Evolutionary conservation across 257 asterid species (phyloP), one percentile per base, ranked within the genome.

Genomic region (Henckelia pumila): DNA sequence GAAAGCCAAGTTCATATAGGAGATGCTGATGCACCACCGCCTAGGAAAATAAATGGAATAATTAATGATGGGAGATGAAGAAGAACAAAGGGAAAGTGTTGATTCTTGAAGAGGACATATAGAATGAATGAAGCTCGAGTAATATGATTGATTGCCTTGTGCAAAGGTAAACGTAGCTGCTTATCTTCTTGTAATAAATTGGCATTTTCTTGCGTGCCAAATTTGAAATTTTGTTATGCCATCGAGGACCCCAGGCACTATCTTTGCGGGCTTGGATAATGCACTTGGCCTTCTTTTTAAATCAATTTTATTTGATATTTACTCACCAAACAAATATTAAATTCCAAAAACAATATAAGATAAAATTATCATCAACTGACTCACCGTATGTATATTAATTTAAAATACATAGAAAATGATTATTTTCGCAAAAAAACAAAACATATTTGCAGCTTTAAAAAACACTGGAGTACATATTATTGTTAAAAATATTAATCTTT

Each of bases 1-100:
- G 4, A 44, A 44, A 14, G 55, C 55, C 17, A 47, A 47, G 52
- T 14, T 14, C 19, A 44, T 44, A 14, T 1, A 47, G 21, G 55
- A 17, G 55, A 47, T 47, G 21, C 55, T 47, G 55, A 47, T 47
- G 55, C 55, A 47, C 53, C 53, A 44, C 55, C 55, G 55, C 55
- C 21, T 16, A 17, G 5, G 5, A 10, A 5, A 47, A 4, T 47
- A 17, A 47, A 47, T 47, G 55, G 47, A n/a, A 47, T 17, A 14
- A 16, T 47, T 16, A 47, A 13, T 47, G 55, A 47, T 16, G 20
- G 55, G 55, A 47, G 55, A 14, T 40, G 52, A 47, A 47, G 52
- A 40, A 40, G 55, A 47, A 47, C 55, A 47, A 16, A 16, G 17
- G 8, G 8, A 1, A 47, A 47, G 20, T 5, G 21, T 16, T 16